Percentiles rank a stretch among this genome's conserved stretches.
Conservation (phyloP, 129 eudicot species). For the Helichrysum umbraculigerum region DNA sequence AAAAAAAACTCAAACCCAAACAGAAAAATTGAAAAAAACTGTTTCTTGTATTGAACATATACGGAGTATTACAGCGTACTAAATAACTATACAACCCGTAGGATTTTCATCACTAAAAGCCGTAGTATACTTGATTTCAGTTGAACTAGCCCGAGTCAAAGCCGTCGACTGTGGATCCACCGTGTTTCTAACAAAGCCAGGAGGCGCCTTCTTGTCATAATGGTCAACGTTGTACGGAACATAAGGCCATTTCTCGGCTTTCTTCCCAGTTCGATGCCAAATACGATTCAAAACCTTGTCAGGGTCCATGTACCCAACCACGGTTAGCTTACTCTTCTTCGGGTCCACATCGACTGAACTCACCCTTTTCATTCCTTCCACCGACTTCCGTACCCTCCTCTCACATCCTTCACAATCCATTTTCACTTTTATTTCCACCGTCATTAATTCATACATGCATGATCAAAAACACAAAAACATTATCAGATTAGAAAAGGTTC, state of each 20-base stretch:
- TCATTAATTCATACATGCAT: not conserved
- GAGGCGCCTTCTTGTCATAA: conserved; percentile 5
- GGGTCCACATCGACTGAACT: conserved; percentile 7
- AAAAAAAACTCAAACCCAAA: too few relatives aligned
- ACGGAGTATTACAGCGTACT: not conserved
- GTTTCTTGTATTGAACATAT: too few relatives aligned
- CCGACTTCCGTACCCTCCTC: conserved; percentile 6
- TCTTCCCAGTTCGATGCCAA: conserved; percentile 3
- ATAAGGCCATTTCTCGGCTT: conserved; percentile 11
- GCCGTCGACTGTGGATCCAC: not conserved
- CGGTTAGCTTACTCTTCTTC: not conserved
- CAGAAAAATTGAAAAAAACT: too few relatives aligned
- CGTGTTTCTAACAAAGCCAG: not conserved
- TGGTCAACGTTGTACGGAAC: conserved; percentile 5
- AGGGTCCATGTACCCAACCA: conserved; percentile 5
- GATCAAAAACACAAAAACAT: too few relatives aligned
- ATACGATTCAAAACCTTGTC: not conserved
- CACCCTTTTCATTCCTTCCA: conserved; percentile 11
- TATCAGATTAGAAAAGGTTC: too few relatives aligned
- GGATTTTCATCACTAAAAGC: conserved; percentile 15
- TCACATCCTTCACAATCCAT: conserved; percentile 16
- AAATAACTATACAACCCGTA: conserved; percentile 6
- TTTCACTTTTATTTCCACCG: conserved; percentile 6
- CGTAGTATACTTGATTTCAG: not conserved
- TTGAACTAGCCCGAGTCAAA: conserved; percentile 2